Conservation (phyloP, 2,329 filamentous ascomycete species). For the Sporothrix luriei region DNA sequence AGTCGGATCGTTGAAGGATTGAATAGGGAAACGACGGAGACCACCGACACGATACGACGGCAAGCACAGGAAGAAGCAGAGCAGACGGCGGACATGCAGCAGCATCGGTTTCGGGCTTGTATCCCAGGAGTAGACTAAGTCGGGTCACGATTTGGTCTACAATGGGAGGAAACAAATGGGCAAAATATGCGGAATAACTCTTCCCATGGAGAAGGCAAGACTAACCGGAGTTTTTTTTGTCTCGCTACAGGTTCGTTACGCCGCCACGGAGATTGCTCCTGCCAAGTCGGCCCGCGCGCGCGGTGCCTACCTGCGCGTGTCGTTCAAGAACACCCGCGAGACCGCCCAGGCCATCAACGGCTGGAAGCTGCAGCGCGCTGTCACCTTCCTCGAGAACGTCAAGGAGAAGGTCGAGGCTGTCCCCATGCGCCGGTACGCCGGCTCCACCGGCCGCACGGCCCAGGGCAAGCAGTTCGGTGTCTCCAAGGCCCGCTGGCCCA, state of each 20-base stretch:
- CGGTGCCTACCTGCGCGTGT: slow-evolving; percentile 98
- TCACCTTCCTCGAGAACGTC: slow-evolving; percentile 98
- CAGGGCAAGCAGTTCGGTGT: slow-evolving; percentile 99
- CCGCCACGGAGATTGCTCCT: slow-evolving; percentile 81
- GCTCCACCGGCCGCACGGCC: slow-evolving; percentile 90
- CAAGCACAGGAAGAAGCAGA: not conserved
- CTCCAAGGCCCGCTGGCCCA: slow-evolving; percentile 95
- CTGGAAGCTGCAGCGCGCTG: slow-evolving; percentile 94
- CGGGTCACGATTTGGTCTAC: not conserved
- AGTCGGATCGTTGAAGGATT: not conserved
- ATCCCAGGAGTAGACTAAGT: not conserved
- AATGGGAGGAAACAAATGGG: not conserved
- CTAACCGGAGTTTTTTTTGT: slow-evolving; percentile 33
- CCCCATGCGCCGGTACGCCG: slow-evolving; percentile 96
- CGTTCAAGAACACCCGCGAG: slow-evolving; percentile 99
- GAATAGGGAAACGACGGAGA: not conserved
- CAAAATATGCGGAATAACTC: not conserved
- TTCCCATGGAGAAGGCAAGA: not conserved
- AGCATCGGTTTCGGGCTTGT: not conserved
- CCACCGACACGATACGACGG: not conserved
- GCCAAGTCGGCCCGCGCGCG: slow-evolving; percentile 96
- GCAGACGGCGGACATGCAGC: slow-evolving; percentile 6
- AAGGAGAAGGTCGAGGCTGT: slow-evolving; percentile 96
- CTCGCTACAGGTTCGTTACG: slow-evolving; percentile 81
- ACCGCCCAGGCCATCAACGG: slow-evolving; percentile 99